A percentile compares a stretch with the other conserved stretches of the same genome.
These are phyloP conservation scores for Miscanthus sacchariflorus DNA, from an alignment of 202 grass and related monocot genomes.

Conservation along the genomic window DNA sequence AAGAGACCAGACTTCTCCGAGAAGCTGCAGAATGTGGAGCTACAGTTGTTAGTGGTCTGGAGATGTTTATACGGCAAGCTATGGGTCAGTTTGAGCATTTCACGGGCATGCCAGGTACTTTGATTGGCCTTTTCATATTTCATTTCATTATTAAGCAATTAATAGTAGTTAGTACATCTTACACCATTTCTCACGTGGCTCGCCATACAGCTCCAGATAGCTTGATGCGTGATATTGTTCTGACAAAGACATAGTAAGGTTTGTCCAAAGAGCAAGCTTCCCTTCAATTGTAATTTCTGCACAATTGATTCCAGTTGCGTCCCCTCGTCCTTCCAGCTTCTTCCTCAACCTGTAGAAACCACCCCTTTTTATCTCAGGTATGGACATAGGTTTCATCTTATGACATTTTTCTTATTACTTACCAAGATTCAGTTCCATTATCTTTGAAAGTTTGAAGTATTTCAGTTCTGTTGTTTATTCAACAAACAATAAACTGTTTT, in stretches of 20 bases:
- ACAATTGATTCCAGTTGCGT: slow-evolving; percentile 30
- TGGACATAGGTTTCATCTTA: slow-evolving; percentile 7
- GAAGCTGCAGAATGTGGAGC: slow-evolving; percentile 86
- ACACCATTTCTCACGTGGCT: slow-evolving; percentile 51
- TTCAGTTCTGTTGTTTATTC: background rate
- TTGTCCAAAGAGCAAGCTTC: slow-evolving; percentile 50
- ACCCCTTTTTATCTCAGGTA: background rate
- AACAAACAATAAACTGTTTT: background rate
- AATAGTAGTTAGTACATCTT: slow-evolving; percentile 40
- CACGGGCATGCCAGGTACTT: slow-evolving; percentile 78
- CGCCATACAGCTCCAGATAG: slow-evolving; percentile 69
- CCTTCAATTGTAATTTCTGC: slow-evolving; percentile 35
- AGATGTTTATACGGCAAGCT: slow-evolving; percentile 99
- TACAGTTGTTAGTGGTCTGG: slow-evolving; percentile 86
- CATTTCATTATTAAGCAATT: background rate
- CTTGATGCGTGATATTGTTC: slow-evolving; percentile 80
- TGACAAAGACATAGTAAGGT: slow-evolving; percentile 64
- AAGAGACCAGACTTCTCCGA: slow-evolving; percentile 89
- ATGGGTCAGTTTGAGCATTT: slow-evolving; percentile 96
- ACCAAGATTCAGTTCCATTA: background rate
- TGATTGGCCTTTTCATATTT: background rate
- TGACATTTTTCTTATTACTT: background rate
- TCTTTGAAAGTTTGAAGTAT: background rate
- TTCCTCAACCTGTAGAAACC: slow-evolving; percentile 12
- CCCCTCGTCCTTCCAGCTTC: background rate